These are phyloP conservation scores for Beauveria varroae DNA, from an alignment of 2,329 filamentous ascomycete species.

Conservation along the genomic window DNA sequence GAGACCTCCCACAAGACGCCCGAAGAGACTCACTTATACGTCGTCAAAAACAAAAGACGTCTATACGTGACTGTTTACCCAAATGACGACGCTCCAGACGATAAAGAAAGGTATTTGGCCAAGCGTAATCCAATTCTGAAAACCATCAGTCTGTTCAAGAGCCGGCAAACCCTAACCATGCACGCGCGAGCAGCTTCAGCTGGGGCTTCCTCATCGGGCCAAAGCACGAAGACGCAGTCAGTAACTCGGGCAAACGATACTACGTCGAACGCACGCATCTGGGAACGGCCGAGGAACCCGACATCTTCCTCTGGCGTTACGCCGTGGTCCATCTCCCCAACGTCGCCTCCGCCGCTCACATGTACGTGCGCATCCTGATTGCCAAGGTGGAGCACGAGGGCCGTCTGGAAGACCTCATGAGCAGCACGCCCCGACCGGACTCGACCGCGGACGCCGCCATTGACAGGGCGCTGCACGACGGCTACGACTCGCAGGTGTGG, in stretches of 20 bases:
- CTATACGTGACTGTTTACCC: conserved; percentile 7
- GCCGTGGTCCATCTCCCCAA: not conserved
- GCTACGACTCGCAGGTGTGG: conserved; percentile 7
- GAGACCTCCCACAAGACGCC: not conserved
- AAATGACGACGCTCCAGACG: not conserved
- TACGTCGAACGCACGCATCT: not conserved
- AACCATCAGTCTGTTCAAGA: not conserved
- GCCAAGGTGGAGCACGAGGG: conserved; percentile 8
- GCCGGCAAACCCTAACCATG: not conserved
- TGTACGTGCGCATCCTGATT: conserved; percentile 9
- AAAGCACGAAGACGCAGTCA: conserved; percentile 7
- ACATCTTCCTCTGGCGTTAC: not conserved
- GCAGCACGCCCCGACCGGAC: not conserved
- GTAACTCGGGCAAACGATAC: conserved; percentile 6
- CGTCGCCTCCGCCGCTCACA: not conserved
- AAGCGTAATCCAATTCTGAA: not conserved
- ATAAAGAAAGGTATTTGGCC: not conserved
- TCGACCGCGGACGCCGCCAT: not conserved
- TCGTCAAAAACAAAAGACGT: conserved; percentile 2
- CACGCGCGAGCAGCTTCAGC: conserved; percentile 1
- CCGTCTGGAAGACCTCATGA: not conserved
- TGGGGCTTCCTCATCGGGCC: conserved; percentile 11
- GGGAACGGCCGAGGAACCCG: not conserved
- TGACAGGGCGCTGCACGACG: not conserved
- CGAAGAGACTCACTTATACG: not conserved